Base-by-base conservation (phyloP, 192 early-diverging fungal genomes). In the Coemansia furcata region DNA sequence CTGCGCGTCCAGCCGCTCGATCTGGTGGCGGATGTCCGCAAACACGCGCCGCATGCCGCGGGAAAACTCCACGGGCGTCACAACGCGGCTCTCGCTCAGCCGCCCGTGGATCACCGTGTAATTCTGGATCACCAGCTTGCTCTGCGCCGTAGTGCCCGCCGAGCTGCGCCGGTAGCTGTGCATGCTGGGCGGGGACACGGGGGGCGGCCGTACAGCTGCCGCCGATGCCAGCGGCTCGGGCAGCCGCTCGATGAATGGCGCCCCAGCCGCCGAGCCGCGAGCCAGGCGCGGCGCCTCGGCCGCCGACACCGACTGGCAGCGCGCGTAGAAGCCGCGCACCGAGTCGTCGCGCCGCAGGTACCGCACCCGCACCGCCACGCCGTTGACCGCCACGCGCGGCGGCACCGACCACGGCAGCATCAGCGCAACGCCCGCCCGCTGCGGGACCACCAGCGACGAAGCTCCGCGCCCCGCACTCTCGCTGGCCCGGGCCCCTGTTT, bases 391-490 rank as follows among this genome's bases (percentile, higher is more conserved):
- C 12, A 77, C 39, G 3, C 80, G 71, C 21, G 80, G 80, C 21
- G 80, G 80, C 40, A 82, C 72, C 17, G 80, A 77, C 72, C 68
- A 77, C 65, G 68, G 50, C 35, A 60, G 32, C 46, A 69, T 62
- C 15, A 35, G 39, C 29, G 60, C 4, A 6, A 1, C 35, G 43
- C 54, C 43, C 14, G 37, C 32, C 50, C 50, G 29, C 30, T 57
- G 54, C 26, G 54, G 54, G 30, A 17, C 54, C 2, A 57, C 38
- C 59, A 40, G 21, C 9, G 38, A 36, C 3, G 38, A 36, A 4
- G 38, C 60, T 26, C 38, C 23, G 6, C 17, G 36, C 36, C 33
- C 36, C n/a, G 10, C 60, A 7, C 4, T 8, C 14, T 43, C 39
- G 32, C 21, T 14, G 11, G 61, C 10, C 3, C 12, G 29, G 50